phyloP scores from a whole-genome alignment of 2,329 filamentous ascomycete species.

The Xylariaceae sp. region DNA sequence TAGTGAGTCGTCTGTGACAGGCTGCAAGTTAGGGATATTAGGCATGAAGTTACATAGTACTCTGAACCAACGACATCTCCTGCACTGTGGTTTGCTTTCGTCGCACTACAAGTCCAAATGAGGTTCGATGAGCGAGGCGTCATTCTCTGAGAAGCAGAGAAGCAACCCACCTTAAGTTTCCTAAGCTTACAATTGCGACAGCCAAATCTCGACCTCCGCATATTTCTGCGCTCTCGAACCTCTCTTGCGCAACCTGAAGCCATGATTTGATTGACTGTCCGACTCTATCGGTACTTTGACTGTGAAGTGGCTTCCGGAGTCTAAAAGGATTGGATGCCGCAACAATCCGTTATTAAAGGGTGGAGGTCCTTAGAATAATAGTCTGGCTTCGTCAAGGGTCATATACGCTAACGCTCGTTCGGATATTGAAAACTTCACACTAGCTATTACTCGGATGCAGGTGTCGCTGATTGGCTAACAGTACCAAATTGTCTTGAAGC shows the following conservation, averaged over 20 bases:
- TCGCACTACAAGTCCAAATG: conserved; percentile 48
- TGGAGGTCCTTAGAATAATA: too few relatives aligned
- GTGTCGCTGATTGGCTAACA: conserved; percentile 25
- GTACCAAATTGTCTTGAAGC: not conserved
- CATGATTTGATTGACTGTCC: not conserved
- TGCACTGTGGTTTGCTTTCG: conserved; percentile 51
- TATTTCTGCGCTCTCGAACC: conserved; percentile 15
- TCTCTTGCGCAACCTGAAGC: not conserved
- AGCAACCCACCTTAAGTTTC: conserved; percentile 51
- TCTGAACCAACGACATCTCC: conserved; percentile 49
- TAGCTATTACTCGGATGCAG: conserved; percentile 25
- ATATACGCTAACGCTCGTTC: conserved; percentile 19
- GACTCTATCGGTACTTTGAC: not conserved
- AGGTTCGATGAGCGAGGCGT: not conserved
- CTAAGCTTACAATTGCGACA: conserved; percentile 59
- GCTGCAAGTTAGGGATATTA: conserved; percentile 46
- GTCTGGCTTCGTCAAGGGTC: too few relatives aligned
- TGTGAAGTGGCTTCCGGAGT: too few relatives aligned
- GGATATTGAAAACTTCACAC: conserved; percentile 7
- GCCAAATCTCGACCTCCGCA: conserved; percentile 50
- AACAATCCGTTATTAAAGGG: too few relatives aligned
- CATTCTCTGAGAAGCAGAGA: not conserved
- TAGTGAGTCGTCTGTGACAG: conserved; percentile 36
- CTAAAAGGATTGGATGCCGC: not conserved
- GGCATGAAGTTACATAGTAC: conserved; percentile 51